Conservation (phyloP, 495 filamentous ascomycete genomes). For the Aspergillus ellipticus region DNA sequence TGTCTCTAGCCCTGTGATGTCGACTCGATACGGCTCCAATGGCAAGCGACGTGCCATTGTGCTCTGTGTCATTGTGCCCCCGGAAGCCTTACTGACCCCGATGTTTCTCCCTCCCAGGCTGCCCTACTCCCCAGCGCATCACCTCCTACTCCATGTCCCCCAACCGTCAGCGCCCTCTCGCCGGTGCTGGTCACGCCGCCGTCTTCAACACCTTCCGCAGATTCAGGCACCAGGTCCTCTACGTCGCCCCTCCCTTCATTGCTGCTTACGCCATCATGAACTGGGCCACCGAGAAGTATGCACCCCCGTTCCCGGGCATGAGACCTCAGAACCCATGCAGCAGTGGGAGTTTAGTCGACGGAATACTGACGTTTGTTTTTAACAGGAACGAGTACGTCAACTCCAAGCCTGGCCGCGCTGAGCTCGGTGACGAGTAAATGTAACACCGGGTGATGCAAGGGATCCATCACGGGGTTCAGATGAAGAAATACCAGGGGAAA, state of each 20-base stretch:
- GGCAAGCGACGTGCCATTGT: no score
- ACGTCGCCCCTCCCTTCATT: slow-evolving; percentile 74
- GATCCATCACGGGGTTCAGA: background rate
- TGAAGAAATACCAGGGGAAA: slow-evolving; percentile 10
- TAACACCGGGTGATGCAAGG: background rate
- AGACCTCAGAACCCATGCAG: background rate
- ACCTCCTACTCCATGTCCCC: slow-evolving; percentile 58
- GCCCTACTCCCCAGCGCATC: slow-evolving; percentile 58
- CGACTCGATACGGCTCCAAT: background rate
- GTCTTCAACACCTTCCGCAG: slow-evolving; percentile 62
- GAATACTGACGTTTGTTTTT: slow-evolving; percentile 4
- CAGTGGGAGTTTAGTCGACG: background rate
- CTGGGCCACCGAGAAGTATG: slow-evolving; percentile 83
- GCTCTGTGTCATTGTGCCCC: no score
- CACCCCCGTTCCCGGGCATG: slow-evolving; percentile 8
- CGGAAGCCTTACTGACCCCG: slow-evolving; percentile 4
- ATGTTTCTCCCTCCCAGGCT: slow-evolving; percentile 24
- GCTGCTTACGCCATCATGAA: slow-evolving; percentile 72
- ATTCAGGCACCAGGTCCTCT: slow-evolving; percentile 67
- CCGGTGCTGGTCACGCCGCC: slow-evolving; percentile 57
- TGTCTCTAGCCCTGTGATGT: background rate
- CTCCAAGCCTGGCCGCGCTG: slow-evolving; percentile 75
- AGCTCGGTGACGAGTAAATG: slow-evolving; percentile 40
- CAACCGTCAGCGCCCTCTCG: slow-evolving; percentile 64
- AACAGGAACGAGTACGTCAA: slow-evolving; percentile 85